Evolutionary conservation across 805 yeast genomes (phyloP).

Genomic region (Monosporozyma solicola): DNA sequence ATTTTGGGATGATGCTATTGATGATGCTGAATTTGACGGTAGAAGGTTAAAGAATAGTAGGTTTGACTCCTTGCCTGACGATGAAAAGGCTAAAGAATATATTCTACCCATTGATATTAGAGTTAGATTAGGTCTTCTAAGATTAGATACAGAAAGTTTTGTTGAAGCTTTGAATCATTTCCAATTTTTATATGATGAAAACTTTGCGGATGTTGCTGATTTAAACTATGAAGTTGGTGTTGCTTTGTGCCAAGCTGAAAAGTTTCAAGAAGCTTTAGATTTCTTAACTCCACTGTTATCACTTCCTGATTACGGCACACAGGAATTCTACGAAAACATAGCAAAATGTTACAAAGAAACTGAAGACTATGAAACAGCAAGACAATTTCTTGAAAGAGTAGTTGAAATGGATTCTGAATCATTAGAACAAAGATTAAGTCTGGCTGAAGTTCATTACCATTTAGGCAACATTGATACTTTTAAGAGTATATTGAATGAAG

Average conservation of each 20-base stretch:
- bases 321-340: conserved; percentile 42
- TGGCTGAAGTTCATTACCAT: conserved; percentile 75
- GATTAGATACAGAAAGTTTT: conserved; percentile 54
- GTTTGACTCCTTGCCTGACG: conserved; percentile 33
- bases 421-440: conserved; percentile 61
- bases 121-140: conserved; percentile 64
- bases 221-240: conserved; percentile 69
- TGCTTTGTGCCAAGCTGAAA: conserved; percentile 57
- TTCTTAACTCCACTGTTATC: conserved; percentile 51
- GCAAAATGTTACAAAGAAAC: conserved; percentile 73
- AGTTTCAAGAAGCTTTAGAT: conserved; percentile 66
- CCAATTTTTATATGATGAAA: conserved; percentile 45
- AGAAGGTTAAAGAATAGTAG: conserved; percentile 45
- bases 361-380: conserved; percentile 60
- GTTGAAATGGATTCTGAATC: conserved; percentile 52
- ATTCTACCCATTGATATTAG: conserved; percentile 80
- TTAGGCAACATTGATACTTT: conserved; percentile 54
- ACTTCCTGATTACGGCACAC: conserved; percentile 42
- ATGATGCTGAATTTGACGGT: conserved; percentile 79
- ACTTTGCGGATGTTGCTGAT: conserved; percentile 58
- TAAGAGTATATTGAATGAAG: conserved; percentile 44
- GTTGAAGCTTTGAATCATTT: conserved; percentile 72
- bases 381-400: conserved; percentile 45
- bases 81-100: conserved; percentile 33
- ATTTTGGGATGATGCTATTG: conserved; percentile 39